Conservation (phyloP, 2,329 filamentous ascomycete species). For the Delphinella strobiligena region DNA sequence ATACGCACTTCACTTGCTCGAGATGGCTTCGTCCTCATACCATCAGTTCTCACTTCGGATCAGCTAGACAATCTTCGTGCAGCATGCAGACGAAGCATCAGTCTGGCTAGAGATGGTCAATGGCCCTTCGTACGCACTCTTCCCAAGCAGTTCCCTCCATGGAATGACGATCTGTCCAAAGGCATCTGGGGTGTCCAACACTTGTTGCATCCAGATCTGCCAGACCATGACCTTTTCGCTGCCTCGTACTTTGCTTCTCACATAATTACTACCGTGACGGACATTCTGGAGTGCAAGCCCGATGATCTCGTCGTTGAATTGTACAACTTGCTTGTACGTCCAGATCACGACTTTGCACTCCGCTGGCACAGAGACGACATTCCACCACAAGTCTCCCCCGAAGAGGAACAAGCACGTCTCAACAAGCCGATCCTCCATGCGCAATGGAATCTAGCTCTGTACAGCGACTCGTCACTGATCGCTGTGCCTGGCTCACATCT, state of each 20-base stretch:
- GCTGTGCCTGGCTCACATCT: constrained; percentile 67
- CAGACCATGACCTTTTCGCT: constrained; percentile 48
- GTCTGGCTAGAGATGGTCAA: constrained; percentile 51
- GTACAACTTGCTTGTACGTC: constrained; percentile 73
- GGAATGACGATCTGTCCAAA: constrained; percentile 44
- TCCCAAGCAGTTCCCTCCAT: constrained; percentile 84
- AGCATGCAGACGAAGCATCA: constrained; percentile 46
- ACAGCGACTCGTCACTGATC: constrained; percentile 59
- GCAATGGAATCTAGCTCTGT: constrained; percentile 80
- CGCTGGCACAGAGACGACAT: constrained; percentile 84
- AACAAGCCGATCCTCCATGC: constrained; percentile 55
- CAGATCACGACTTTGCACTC: constrained; percentile 58
- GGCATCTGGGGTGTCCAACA: constrained; percentile 90
- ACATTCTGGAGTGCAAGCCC: constrained; percentile 42
- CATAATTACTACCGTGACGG: constrained; percentile 51
- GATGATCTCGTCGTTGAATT: constrained; percentile 73
- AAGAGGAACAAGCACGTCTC: constrained; percentile 55
- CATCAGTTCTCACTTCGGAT: constrained; percentile 45
- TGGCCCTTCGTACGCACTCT: constrained; percentile 79
- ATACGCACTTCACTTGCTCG: constrained; percentile 46
- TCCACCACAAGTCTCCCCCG: constrained; percentile 47
- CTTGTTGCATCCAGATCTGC: constrained; percentile 62
- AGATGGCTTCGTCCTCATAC: constrained; percentile 68
- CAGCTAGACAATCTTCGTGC: constrained; percentile 48
- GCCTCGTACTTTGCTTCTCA: constrained; percentile 58